Evolutionary conservation across 768 basidiomycete species (phyloP).

Genomic region (Collybiopsis confluens): DNA sequence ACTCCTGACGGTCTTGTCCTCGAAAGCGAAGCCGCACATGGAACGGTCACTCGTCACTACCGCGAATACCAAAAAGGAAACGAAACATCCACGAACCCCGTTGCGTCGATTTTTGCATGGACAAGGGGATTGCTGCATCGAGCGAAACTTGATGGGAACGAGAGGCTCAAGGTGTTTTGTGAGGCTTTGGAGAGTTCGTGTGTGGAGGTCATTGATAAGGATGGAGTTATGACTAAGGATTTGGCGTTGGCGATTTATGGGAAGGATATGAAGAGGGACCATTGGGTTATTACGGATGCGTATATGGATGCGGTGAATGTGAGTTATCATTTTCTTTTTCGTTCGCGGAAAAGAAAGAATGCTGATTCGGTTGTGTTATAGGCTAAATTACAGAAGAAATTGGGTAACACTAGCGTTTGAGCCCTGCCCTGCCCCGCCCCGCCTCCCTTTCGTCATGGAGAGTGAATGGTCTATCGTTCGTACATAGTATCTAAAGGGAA

Average conservation of each 20-base stretch:
- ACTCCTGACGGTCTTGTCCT: conserved; percentile 92
- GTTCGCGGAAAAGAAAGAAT: too few species aligned
- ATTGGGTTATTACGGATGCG: conserved; percentile 89
- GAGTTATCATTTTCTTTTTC: conserved; percentile 22
- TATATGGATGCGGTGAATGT: conserved; percentile 95
- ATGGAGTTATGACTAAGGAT: conserved; percentile 96
- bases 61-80: conserved; percentile 96
- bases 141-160: conserved; percentile 87
- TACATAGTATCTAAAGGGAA: too few species aligned
- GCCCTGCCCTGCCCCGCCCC: too few species aligned
- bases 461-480: too few species aligned
- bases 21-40: conserved; percentile 96
- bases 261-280: conserved; percentile 12
- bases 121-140: conserved; percentile 91
- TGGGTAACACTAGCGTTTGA: too few species aligned
- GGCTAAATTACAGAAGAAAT: conserved; percentile 43
- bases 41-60: conserved; percentile 95
- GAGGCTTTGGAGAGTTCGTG: conserved; percentile 80
- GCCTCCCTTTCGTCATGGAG: too few species aligned
- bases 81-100: conserved; percentile 98
- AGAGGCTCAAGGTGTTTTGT: conserved; percentile 69
- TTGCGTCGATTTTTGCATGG: conserved; percentile 99
- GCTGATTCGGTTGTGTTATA: conserved; percentile 12
- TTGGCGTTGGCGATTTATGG: conserved; percentile 76
- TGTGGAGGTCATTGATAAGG: conserved; percentile 85